A percentile compares a stretch with the other conserved stretches of the same genome.
phyloP scores from a whole-genome alignment of 2,329 filamentous ascomycete genomes.

The Diaporthe ilicicola region DNA sequence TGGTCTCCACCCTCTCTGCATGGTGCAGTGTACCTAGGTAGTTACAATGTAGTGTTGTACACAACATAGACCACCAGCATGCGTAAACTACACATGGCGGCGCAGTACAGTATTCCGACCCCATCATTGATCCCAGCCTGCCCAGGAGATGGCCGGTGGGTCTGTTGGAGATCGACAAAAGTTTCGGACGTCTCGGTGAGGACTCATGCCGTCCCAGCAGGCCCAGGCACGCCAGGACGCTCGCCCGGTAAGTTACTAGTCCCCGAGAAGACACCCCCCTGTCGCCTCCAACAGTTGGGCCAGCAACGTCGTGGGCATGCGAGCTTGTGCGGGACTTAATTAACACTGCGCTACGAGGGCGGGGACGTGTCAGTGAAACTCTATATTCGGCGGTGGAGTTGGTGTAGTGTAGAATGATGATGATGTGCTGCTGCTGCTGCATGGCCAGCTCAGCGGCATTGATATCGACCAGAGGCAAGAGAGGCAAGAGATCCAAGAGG shows the following conservation, averaged over 20 bases:
- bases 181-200: constrained; percentile 9
- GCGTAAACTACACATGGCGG: too few relatives aligned
- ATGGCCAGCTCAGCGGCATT: constrained; percentile 6
- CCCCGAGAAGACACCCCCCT: constrained; percentile 15
- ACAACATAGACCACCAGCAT: too few relatives aligned
- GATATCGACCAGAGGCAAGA: not conserved
- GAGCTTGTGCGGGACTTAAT: not conserved
- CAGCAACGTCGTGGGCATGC: not conserved
- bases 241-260: constrained; percentile 4
- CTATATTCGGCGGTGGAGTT: not conserved
- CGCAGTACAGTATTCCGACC: too few relatives aligned
- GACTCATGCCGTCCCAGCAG: constrained; percentile 13
- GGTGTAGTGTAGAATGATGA: not conserved
- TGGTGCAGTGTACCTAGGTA: too few relatives aligned
- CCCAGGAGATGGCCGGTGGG: constrained; percentile 21
- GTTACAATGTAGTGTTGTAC: too few relatives aligned
- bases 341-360: constrained; percentile 3
- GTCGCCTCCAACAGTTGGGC: not conserved
- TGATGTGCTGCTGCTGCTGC: constrained; percentile 1
- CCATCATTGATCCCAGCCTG: too few relatives aligned
- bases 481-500: not conserved
- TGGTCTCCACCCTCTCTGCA: too few relatives aligned
- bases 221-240: too few relatives aligned
- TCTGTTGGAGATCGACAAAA: constrained; percentile 17
- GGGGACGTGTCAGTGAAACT: constrained; percentile 16